Conservation (phyloP, 2,329 filamentous ascomycete species). For the Fusarium nodosum region DNA sequence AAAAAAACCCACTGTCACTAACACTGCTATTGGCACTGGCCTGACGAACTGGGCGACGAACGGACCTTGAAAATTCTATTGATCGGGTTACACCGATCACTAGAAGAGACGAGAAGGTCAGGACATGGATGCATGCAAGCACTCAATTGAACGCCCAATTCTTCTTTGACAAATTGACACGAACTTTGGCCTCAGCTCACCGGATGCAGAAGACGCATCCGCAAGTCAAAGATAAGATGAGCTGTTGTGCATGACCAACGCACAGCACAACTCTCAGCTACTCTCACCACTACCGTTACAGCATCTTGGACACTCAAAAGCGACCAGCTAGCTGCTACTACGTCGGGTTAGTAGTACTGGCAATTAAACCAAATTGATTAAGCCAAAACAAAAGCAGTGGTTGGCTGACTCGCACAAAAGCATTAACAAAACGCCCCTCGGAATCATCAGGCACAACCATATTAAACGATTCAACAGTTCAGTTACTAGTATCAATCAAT, state of each 20-base stretch:
- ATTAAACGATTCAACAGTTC: not conserved
- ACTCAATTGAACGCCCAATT: conserved; percentile 39
- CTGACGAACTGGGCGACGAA: conserved; percentile 17
- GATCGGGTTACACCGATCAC: conserved; percentile 36
- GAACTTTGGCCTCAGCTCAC: conserved; percentile 31
- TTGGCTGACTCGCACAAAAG: conserved; percentile 8
- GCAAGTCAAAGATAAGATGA: conserved; percentile 34
- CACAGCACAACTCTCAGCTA: conserved; percentile 12
- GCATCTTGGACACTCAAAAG: not conserved
- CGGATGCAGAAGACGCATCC: conserved; percentile 28
- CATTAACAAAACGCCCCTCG: conserved; percentile 1
- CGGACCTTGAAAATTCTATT: conserved; percentile 24
- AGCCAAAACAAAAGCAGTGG: not conserved
- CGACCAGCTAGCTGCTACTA: not conserved
- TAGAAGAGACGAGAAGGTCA: conserved; percentile 18
- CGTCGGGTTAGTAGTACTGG: not conserved
- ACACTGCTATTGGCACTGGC: conserved; percentile 1
- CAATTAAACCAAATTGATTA: conserved; percentile 1
- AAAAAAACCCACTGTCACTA: conserved; percentile 5
- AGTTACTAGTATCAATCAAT: no score
- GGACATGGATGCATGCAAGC: conserved; percentile 38
- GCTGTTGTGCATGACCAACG: conserved; percentile 42
- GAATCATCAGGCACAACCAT: conserved; percentile 3
- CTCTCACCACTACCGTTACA: conserved; percentile 2
- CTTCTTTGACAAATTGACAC: conserved; percentile 31